Conservation (phyloP, 2,329 filamentous ascomycete species). For the Harringtonia lauricola region DNA sequence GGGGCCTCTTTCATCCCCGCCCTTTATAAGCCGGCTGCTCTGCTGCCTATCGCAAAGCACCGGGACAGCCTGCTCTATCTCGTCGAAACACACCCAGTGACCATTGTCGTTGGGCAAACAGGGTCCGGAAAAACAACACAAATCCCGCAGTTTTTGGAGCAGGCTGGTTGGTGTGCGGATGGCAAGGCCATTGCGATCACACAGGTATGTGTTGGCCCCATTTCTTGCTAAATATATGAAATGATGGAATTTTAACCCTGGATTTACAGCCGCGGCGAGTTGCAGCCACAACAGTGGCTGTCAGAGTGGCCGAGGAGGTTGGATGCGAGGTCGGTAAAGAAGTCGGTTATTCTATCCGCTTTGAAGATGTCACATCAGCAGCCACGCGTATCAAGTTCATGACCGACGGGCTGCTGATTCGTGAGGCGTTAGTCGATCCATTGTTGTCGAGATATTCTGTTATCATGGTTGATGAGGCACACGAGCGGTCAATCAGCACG, state of each 20-base stretch:
- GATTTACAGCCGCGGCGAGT: conserved; percentile 65
- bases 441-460: conserved; percentile 84
- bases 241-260: not conserved
- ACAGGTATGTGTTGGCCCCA: conserved; percentile 34
- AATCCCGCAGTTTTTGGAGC: conserved; percentile 80
- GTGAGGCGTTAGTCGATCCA: conserved; percentile 89
- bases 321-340: conserved; percentile 79
- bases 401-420: conserved; percentile 82
- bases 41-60: conserved; percentile 82
- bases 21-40: conserved; percentile 71
- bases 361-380: conserved; percentile 84
- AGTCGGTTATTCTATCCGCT: conserved; percentile 82
- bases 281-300: conserved; percentile 80
- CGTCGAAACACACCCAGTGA: conserved; percentile 73
- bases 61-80: conserved; percentile 71
- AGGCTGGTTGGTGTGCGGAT: conserved; percentile 78
- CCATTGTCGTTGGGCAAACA: conserved; percentile 85
- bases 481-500: conserved; percentile 85
- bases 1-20: conserved; percentile 60
- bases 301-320: conserved; percentile 81
- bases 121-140: conserved; percentile 95
- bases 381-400: conserved; percentile 87
- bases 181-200: conserved; percentile 81
- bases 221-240: not conserved
- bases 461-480: conserved; percentile 96